These are phyloP conservation scores for Talaromyces amestolkiae DNA, from an alignment of 2,329 filamentous ascomycete genomes.

Conservation along the genomic window DNA sequence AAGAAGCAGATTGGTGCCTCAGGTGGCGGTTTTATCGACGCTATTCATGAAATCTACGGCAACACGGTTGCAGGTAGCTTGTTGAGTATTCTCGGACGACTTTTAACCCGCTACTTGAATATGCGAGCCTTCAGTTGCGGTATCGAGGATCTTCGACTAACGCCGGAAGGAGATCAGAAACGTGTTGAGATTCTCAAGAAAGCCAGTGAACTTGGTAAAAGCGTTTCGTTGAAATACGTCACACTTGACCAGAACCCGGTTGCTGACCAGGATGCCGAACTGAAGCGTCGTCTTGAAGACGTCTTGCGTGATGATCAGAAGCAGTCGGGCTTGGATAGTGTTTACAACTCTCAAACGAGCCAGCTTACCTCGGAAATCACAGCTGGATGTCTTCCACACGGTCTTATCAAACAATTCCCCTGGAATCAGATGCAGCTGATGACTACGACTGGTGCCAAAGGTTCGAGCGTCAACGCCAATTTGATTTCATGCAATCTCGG, in stretches of 20 bases:
- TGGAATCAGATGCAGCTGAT: slow-evolving; percentile 99
- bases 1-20: slow-evolving; percentile 92
- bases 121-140: slow-evolving; percentile 96
- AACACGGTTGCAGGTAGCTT: slow-evolving; percentile 81
- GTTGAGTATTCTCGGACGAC: slow-evolving; percentile 81
- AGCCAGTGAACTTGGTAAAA: slow-evolving; percentile 68
- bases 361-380: slow-evolving; percentile 77
- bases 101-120: slow-evolving; percentile 84
- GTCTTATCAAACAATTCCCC: slow-evolving; percentile 87
- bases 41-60: slow-evolving; percentile 90
- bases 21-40: slow-evolving; percentile 82
- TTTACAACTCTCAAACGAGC: slow-evolving; percentile 71
- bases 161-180: slow-evolving; percentile 69
- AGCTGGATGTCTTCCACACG: slow-evolving; percentile 71
- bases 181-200: slow-evolving; percentile 67
- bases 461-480: slow-evolving; percentile 88
- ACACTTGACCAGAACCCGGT: slow-evolving; percentile 67
- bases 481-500: slow-evolving; percentile 97
- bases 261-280: slow-evolving; percentile 64
- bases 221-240: slow-evolving; percentile 84
- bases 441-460: slow-evolving; percentile 96
- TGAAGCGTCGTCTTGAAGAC: slow-evolving; percentile 77
- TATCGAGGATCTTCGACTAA: slow-evolving; percentile 91
- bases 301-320: slow-evolving; percentile 89
- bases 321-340: slow-evolving; percentile 81